phyloP scores from a whole-genome alignment of 192 early-diverging fungal genomes.

The Kickxella alabastrina region DNA sequence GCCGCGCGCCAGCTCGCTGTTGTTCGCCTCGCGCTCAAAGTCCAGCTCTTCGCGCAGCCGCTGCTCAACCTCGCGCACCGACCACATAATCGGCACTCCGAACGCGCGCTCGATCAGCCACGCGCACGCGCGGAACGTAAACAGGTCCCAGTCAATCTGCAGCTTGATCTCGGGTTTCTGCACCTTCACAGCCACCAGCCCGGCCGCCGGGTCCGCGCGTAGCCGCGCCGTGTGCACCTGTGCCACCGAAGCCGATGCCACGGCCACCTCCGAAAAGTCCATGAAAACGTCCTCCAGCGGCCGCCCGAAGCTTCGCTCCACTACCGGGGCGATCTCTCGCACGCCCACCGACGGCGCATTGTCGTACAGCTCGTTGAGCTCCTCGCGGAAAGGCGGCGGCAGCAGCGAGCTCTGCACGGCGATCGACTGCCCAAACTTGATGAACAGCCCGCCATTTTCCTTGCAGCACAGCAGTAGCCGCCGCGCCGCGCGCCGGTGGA shows the following conservation, averaged over 20 bases:
- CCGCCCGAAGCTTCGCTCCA: constrained; percentile 62
- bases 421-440: constrained; percentile 84
- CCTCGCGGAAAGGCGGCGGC: constrained; percentile 56
- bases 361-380: constrained; percentile 72
- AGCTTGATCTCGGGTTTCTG: constrained; percentile 84
- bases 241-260: constrained; percentile 90
- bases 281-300: constrained; percentile 62
- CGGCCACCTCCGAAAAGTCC: constrained; percentile 62
- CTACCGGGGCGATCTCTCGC: constrained; percentile 58
- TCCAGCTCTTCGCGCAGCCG: constrained; percentile 82
- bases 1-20: constrained; percentile 60
- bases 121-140: constrained; percentile 61
- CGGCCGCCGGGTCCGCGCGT: constrained; percentile 52
- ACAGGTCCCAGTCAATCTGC: constrained; percentile 84
- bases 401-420: constrained; percentile 63
- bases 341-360: constrained; percentile 75
- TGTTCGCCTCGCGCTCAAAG: constrained; percentile 82
- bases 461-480: constrained; percentile 73
- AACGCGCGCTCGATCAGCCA: constrained; percentile 69
- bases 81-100: constrained; percentile 80
- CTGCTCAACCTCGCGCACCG: constrained; percentile 63
- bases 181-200: constrained; percentile 81
- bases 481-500: constrained; percentile 72
- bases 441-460: constrained; percentile 84
- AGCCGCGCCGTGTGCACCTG: constrained; percentile 75